Conservation (phyloP, 2,329 filamentous ascomycete genomes). For the Neodidymelliopsis sp. region DNA sequence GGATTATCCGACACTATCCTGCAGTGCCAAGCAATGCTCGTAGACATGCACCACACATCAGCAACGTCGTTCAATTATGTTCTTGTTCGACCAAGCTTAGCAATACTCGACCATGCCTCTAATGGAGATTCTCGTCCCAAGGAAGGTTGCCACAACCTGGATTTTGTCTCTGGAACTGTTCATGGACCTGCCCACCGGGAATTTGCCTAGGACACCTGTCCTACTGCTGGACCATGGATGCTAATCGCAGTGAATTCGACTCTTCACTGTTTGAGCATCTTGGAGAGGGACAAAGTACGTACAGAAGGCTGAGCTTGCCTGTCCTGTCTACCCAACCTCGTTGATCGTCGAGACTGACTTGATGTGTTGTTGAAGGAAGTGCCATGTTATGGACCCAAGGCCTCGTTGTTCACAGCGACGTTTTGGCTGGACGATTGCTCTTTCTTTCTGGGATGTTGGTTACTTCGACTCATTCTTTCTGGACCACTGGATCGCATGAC, state of each 20-base stretch:
- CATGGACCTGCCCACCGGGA: too few species aligned
- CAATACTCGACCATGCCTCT: conserved; percentile 21
- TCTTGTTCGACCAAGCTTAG: conserved; percentile 32
- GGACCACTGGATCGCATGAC: conserved; percentile 5
- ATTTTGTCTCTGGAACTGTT: neutral
- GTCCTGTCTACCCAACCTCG: conserved; percentile 26
- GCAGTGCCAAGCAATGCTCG: conserved; percentile 28
- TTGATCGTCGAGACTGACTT: conserved; percentile 46
- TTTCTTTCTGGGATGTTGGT: too few species aligned
- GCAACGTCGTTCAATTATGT: conserved; percentile 40
- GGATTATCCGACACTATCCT: conserved; percentile 23
- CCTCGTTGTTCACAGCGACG: neutral
- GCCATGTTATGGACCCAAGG: conserved; percentile 14
- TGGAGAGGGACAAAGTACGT: conserved; percentile 38
- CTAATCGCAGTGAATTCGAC: conserved; percentile 17
- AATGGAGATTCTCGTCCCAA: conserved; percentile 4
- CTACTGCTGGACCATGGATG: conserved; percentile 1
- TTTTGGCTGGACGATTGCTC: neutral
- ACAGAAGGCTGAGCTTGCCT: conserved; percentile 40
- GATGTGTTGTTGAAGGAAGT: conserved; percentile 33
- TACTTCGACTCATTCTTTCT: too few species aligned
- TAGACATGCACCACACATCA: conserved; percentile 27
- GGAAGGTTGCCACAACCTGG: conserved; percentile 4
- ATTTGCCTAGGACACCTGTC: neutral
- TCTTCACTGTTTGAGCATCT: neutral